phyloP scores from a whole-genome alignment of 805 yeast species.

The Saccharomycopsis malanga region DNA sequence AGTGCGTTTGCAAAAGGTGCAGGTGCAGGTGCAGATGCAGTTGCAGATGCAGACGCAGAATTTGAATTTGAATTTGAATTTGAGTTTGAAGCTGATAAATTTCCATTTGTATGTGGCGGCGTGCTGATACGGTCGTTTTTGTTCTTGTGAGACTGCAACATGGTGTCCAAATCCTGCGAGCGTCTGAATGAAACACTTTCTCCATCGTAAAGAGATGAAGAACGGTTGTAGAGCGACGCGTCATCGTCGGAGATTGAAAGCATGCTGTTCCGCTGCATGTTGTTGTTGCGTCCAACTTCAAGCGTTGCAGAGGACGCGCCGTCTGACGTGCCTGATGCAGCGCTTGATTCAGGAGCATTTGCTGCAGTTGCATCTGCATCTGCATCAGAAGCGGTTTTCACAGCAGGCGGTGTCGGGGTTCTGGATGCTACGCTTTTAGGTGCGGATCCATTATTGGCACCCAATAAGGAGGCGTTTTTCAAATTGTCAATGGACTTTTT shows the following conservation, averaged over 20 bases:
- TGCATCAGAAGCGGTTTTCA: background rate
- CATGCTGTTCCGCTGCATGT: constrained; percentile 7
- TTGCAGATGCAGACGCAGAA: background rate
- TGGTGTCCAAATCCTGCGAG: constrained; percentile 12
- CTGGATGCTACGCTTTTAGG: background rate
- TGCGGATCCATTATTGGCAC: background rate
- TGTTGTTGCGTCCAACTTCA: background rate
- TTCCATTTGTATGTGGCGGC: background rate
- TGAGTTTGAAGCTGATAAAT: background rate
- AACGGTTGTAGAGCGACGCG: constrained; percentile 13
- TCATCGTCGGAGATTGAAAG: constrained; percentile 17
- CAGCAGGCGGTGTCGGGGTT: constrained; percentile 13
- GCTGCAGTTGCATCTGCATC: background rate
- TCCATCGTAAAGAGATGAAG: constrained; percentile 10
- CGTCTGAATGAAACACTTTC: constrained; percentile 2
- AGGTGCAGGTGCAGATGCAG: background rate
- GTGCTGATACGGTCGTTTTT: background rate
- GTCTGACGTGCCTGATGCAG: background rate
- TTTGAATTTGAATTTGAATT: background rate
- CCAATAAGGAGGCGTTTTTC: constrained; percentile 7
- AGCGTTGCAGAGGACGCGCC: background rate
- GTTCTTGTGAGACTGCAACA: background rate
- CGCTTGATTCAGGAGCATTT: background rate
- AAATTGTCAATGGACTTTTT: constrained; percentile 10
- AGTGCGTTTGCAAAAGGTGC: background rate